phyloP scores from a whole-genome alignment of 78 protist species.

The Isochrysis galbana region DNA sequence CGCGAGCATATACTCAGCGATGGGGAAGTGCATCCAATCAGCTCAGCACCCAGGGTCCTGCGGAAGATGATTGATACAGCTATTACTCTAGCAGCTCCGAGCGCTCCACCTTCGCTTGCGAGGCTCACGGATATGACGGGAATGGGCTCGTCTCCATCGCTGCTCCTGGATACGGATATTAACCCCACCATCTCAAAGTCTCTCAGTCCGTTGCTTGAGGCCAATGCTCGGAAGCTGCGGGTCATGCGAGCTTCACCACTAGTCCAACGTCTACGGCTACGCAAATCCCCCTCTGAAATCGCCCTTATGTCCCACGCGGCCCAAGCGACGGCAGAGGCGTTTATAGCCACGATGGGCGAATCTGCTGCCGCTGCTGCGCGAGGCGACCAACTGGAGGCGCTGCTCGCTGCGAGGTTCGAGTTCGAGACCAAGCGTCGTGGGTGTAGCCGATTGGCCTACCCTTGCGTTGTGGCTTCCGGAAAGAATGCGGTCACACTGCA shows the following conservation, averaged over 20 bases:
- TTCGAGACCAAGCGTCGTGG: neutral
- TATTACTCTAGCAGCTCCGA: no score
- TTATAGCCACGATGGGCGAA: neutral
- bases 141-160: no score
- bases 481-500: neutral
- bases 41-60: neutral
- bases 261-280: neutral
- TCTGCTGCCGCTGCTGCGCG: neutral
- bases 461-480: neutral
- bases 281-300: neutral
- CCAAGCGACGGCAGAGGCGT: neutral
- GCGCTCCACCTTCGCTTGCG: no score
- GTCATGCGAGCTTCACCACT: neutral
- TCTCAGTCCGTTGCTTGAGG: no score
- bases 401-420: constrained; percentile 9
- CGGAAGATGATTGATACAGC: neutral
- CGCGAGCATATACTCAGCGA: neutral
- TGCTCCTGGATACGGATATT: no score
- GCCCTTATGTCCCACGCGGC: neutral
- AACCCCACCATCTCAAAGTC: no score
- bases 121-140: no score
- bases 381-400: neutral
- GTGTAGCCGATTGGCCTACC: neutral
- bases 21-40: neutral
- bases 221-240: neutral